A percentile compares a stretch with the other conserved stretches of the same genome.
These are phyloP conservation scores for Aspergillus bertholletiae DNA, from an alignment of 495 filamentous ascomycete species.

Conservation along the genomic window DNA sequence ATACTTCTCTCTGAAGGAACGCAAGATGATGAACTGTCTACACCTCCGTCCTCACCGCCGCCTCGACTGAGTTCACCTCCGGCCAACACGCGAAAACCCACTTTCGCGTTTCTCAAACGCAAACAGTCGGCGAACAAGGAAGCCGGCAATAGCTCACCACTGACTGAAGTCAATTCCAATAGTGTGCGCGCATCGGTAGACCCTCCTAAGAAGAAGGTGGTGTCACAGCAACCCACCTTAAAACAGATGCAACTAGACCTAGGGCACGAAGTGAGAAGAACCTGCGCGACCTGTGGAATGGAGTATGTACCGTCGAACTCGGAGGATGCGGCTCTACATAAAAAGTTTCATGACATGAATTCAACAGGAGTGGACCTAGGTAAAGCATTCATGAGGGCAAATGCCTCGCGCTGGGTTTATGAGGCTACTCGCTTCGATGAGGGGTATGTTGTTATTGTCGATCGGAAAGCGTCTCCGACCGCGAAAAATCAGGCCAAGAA, in stretches of 20 bases:
- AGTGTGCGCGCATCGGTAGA: constrained; percentile 42
- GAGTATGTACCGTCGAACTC: constrained; percentile 64
- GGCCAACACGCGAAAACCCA: constrained; percentile 52
- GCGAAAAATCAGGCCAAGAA: constrained; percentile 56
- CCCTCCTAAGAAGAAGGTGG: constrained; percentile 28
- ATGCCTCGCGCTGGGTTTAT: constrained; percentile 44
- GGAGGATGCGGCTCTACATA: constrained; percentile 62
- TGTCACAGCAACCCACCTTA: constrained; percentile 33
- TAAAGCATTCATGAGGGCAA: constrained; percentile 49
- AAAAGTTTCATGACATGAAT: constrained; percentile 66
- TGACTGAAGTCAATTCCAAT: constrained; percentile 51
- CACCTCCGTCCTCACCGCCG: constrained; percentile 52
- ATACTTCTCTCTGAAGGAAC: constrained; percentile 45
- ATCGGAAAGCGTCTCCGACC: constrained; percentile 48
- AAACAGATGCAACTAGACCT: constrained; percentile 68
- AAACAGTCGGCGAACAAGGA: constrained; percentile 41
- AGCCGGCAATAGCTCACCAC: constrained; percentile 30
- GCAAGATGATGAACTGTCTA: constrained; percentile 47
- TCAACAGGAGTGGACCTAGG: constrained; percentile 61
- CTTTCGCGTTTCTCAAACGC: constrained; percentile 52
- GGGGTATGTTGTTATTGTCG: constrained; percentile 54
- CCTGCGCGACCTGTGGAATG: constrained; percentile 67
- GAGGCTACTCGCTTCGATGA: constrained; percentile 45
- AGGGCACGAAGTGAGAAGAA: constrained; percentile 54
- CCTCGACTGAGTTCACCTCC: constrained; percentile 53